Evolutionary conservation across 495 filamentous ascomycete genomes (phyloP), one percentile per base, ranked within the genome.

Genomic region (Talaromyces nanjingensis): DNA sequence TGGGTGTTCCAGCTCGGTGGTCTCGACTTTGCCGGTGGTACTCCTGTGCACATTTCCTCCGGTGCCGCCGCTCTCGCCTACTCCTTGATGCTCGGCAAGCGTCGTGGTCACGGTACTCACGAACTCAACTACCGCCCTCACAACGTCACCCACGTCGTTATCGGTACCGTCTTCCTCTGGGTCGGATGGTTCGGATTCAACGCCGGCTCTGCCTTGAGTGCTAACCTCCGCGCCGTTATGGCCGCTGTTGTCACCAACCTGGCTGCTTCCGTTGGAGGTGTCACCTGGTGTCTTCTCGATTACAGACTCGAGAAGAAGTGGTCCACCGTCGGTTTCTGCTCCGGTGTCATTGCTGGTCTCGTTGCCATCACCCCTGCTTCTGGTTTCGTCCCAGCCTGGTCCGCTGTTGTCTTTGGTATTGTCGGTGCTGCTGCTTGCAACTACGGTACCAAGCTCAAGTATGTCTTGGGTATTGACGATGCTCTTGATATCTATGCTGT

Each of bases 131-230:
- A 96, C 76, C 92, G 94, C 64, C 94, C 94, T 20, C 94, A 98
- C 81, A 97, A 98, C 70, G 94, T 98, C 59, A 96, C 92, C 24
- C 92, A 96, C 74, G 91, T 98, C 66, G 93, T 97, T 37, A 86
- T 98, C 54, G 94, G 94, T 4, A 98, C 94, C 12, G 92, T 97
- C 59, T 97, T 98, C 81, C 88, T 98, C 53, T 98, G 94, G 94
- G 92, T 98, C 56, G 94, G 94, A 29, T 98, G 94, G 94, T 97
- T 97, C 72, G 94, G 94, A 59, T 98, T 98, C 85, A 98, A 98
- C 71, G 94, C 90, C 60, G 94, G 94, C 64, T 91, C 87, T 24
- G 94, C 93, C n/a, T 82, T 96, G 45, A 83, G 86, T 49, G 93
- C 92, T 65, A 97, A 96, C 77, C 76, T 96, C 75, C 89, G 94